Percentiles rank a stretch among this genome's conserved stretches.
Evolutionary conservation across 192 early-diverging fungal genomes (phyloP).

Genomic region (Radiomyces spectabilis): DNA sequence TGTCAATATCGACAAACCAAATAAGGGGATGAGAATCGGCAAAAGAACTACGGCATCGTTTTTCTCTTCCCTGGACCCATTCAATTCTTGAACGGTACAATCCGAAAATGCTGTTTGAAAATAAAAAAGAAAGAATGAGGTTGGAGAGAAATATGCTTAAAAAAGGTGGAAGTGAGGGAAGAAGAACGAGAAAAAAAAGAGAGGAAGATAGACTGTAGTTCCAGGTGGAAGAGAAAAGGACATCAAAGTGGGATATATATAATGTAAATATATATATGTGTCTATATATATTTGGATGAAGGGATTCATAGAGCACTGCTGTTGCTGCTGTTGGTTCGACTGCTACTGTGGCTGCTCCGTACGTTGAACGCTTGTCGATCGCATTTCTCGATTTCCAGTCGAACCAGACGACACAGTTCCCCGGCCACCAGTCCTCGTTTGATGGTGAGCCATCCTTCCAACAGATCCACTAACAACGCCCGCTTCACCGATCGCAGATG

Average conservation of each 20-base stretch:
- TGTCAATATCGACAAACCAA: too few relatives aligned
- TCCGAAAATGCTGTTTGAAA: background rate
- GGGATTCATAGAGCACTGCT: background rate
- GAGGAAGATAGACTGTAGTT: background rate
- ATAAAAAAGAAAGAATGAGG: background rate
- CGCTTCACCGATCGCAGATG: constrained; percentile 7
- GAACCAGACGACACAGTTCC: constrained; percentile 13
- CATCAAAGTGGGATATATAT: background rate
- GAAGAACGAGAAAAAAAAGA: background rate
- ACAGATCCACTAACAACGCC: constrained; percentile 4
- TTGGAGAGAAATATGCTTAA: background rate
- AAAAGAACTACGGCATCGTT: too few relatives aligned
- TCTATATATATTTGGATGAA: too few relatives aligned
- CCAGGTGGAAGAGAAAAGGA: background rate
- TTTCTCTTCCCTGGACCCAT: too few relatives aligned
- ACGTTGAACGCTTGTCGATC: constrained; percentile 2
- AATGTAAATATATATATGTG: background rate
- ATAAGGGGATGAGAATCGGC: too few relatives aligned
- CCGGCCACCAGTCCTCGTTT: constrained; percentile 13
- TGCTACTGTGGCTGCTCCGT: background rate
- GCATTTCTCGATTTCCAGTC: constrained; percentile 20
- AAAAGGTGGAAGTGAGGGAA: background rate
- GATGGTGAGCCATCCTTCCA: constrained; percentile 14
- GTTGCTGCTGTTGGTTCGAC: background rate
- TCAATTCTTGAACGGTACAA: too few relatives aligned